A percentile compares a stretch with the other conserved stretches of the same genome.
These are phyloP conservation scores for Ensete glaucum DNA, from an alignment of 176 grass and related monocot species.

Conservation along the genomic window DNA sequence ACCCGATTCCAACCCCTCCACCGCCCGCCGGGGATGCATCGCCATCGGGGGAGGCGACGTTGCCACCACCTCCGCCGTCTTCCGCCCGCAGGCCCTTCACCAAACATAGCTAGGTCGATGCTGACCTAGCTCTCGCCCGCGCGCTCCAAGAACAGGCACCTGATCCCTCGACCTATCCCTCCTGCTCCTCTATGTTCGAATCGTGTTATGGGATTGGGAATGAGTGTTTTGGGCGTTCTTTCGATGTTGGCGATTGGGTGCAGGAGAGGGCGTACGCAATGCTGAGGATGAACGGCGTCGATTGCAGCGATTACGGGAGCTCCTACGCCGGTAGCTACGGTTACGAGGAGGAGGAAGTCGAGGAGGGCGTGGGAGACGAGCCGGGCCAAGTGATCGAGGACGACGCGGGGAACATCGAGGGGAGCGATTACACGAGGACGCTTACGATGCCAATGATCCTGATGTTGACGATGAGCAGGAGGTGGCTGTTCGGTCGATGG, in stretches of 20 bases:
- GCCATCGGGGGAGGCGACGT: conserved; percentile 18
- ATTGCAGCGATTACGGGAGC: conserved; percentile 69
- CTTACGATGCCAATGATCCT: conserved; percentile 35
- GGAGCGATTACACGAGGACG: conserved; percentile 63
- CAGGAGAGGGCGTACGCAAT: conserved; percentile 96
- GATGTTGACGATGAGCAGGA: conserved; percentile 72
- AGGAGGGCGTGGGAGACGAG: conserved; percentile 38
- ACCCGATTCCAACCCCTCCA: conserved; percentile 28
- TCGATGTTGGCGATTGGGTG: conserved; percentile 16
- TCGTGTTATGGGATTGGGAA: neutral
- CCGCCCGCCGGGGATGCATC: conserved; percentile 16
- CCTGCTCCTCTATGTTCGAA: neutral
- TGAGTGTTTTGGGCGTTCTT: neutral
- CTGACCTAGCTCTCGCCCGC: conserved; percentile 85
- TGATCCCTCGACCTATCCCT: conserved; percentile 2
- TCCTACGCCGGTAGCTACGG: conserved; percentile 70
- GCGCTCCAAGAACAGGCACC: conserved; percentile 89
- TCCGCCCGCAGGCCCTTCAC: conserved; percentile 58
- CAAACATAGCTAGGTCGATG: conserved; percentile 81
- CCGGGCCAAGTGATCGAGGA: conserved; percentile 2
- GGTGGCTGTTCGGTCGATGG: conserved; percentile 64
- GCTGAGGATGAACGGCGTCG: conserved; percentile 46
- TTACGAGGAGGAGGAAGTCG: conserved; percentile 50
- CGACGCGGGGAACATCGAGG: conserved; percentile 32
- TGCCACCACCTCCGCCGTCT: neutral